Conservation (phyloP, 345 rosid genomes). For the Nephelium lappaceum region DNA sequence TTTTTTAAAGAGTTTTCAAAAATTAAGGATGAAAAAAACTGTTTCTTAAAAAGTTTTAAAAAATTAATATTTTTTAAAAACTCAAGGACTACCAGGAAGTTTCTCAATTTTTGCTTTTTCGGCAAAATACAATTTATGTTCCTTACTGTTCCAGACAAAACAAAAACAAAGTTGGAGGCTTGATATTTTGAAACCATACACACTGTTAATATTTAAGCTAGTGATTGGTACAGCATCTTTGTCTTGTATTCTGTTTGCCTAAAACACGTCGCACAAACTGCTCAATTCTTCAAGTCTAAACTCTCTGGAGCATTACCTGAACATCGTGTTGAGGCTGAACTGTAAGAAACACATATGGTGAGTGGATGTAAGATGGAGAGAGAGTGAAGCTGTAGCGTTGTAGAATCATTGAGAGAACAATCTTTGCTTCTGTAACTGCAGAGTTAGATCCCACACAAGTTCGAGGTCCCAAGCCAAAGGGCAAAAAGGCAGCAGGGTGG, state of each 20-base stretch:
- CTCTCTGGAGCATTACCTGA: constrained; percentile 25
- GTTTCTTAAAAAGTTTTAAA: no score
- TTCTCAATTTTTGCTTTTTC: no score
- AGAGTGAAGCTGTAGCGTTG: constrained; percentile 32
- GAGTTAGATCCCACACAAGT: constrained; percentile 32
- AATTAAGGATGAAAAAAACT: no score
- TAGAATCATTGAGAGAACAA: constrained; percentile 39
- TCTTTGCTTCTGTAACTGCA: constrained; percentile 30
- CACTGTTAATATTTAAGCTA: neutral
- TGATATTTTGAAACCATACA: neutral
- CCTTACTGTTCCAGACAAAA: no score
- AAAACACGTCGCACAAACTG: neutral
- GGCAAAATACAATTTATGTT: neutral
- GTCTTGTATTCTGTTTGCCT: neutral
- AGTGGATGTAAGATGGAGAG: constrained; percentile 38
- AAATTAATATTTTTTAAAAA: no score
- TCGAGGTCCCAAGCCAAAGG: constrained; percentile 39
- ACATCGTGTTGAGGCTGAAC: constrained; percentile 32
- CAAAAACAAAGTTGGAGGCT: no score
- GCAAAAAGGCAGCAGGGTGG: constrained; percentile 12
- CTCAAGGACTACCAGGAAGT: no score
- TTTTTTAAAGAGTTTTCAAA: no score
- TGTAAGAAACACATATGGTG: constrained; percentile 8
- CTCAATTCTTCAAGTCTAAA: no score
- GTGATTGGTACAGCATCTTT: neutral